Evolutionary conservation across 2,329 filamentous ascomycete species (phyloP), one percentile per base, ranked within the genome.

Genomic region (Botrytis galanthina): DNA sequence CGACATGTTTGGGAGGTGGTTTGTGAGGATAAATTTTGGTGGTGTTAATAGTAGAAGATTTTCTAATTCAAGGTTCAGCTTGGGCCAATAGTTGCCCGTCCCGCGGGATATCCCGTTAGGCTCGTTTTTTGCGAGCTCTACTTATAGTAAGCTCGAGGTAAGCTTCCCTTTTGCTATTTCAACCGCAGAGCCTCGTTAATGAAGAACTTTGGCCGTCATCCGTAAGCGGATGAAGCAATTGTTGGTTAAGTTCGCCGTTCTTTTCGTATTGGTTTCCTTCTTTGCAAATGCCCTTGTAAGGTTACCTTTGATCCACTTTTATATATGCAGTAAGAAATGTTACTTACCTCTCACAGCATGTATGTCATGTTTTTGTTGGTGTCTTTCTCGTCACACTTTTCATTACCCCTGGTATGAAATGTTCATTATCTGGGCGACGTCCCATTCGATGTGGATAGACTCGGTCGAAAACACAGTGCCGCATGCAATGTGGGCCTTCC

Each of bases 1-100:
- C 37, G 70, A n/a, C 70, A 72, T 71, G 61, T 51, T 39, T 39
- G 39, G 70, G 60, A 67, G 60, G 60, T 67, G 60, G 70, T 67
- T 72, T 72, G 70, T 29, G 61, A 63, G 60, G 70, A 72, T 67
- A 72, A 72, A 72, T 72, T 72, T 66, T 42, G 48, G 70, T 72
- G 35, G 70, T 72, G 60, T 51, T 66, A 64, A 32, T 67, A 72
- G 70, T 12, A 57, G 51, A 70, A 32, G 57, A 44, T 59, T 60
- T 60, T 64, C 42, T 26, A 64, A 64, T 46, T 32, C n/a, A 54
- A 70, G 69, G 57, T 66, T 66, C 70, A 66, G 70, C 70, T 26
- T 66, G 60, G 70, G 20, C 60, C 70, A 72, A 64, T 7, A 12
- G 60, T 60, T 70, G 46, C 26, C 60, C 60, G 37, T 48, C 61